Evolutionary conservation across 2,329 filamentous ascomycete species (phyloP).

Genomic region (Trichoderma gracile): DNA sequence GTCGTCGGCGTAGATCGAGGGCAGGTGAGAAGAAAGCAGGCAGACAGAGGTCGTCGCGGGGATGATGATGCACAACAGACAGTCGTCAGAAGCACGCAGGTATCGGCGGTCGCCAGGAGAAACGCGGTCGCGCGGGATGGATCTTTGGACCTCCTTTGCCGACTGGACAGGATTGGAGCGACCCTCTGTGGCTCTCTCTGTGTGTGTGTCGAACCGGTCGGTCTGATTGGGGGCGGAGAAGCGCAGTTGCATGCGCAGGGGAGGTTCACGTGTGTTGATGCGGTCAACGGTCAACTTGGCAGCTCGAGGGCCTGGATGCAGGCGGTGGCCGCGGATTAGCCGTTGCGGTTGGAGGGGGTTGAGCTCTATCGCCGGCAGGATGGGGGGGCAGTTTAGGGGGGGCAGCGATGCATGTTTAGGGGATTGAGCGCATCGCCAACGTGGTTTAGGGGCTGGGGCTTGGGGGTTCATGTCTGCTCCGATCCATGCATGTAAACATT

Average conservation of each 20-base stretch:
- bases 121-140: constrained; percentile 30
- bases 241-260: constrained; percentile 17
- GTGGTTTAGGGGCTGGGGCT: constrained; percentile 4
- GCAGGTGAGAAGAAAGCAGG: background rate
- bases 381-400: background rate
- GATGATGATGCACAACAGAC: background rate
- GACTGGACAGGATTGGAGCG: background rate
- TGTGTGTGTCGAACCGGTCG: background rate
- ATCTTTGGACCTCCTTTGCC: constrained; percentile 20
- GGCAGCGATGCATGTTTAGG: background rate
- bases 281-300: constrained; percentile 1
- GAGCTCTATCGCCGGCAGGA: constrained; percentile 1
- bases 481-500: background rate
- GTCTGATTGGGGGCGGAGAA: constrained; percentile 27
- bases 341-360: background rate
- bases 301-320: background rate
- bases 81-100: background rate
- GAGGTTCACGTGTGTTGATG: constrained; percentile 27
- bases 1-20: background rate
- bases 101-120: constrained; percentile 13
- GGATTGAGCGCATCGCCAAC: background rate
- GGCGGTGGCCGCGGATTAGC: constrained; percentile 23
- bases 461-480: background rate
- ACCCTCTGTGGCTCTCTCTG: constrained; percentile 9
- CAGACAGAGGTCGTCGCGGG: background rate